Evolutionary conservation across 768 basidiomycete species (phyloP).

Genomic region (Antrodiella citrinella): DNA sequence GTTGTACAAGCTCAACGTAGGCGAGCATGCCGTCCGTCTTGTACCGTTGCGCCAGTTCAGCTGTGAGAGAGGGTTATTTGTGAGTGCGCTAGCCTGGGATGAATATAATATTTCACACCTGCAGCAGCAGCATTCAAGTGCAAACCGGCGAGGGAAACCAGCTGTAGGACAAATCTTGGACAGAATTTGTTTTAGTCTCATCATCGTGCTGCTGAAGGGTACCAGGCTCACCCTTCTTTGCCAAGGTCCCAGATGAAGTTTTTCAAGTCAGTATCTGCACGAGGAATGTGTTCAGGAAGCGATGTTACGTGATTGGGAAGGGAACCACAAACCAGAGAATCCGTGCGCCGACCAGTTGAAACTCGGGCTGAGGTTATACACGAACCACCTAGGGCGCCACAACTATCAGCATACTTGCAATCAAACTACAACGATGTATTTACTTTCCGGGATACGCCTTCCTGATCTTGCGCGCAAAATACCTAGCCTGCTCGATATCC

Average conservation of each 20-base stretch:
- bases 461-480: constrained; percentile 70
- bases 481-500: constrained; percentile 68
- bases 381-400: constrained; percentile 56
- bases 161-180: constrained; percentile 79
- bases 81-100: too few relatives aligned
- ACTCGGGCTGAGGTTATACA: constrained; percentile 90
- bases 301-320: not conserved
- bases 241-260: constrained; percentile 86
- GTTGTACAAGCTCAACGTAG: constrained; percentile 82
- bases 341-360: constrained; percentile 90
- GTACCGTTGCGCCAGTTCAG: constrained; percentile 72
- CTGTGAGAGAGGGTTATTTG: too few relatives aligned
- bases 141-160: constrained; percentile 85
- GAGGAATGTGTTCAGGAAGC: too few relatives aligned
- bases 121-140: constrained; percentile 77
- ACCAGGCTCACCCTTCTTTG: constrained; percentile 61
- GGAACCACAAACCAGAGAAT: constrained; percentile 46
- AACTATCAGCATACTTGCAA: not conserved
- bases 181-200: not conserved
- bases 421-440: constrained; percentile 11
- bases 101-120: constrained; percentile 43
- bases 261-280: constrained; percentile 62
- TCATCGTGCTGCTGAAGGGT: not conserved
- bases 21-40: constrained; percentile 90
- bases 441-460: constrained; percentile 68